phyloP scores from a whole-genome alignment of 2,329 filamentous ascomycete genomes.

The Hypoxylon sp. region DNA sequence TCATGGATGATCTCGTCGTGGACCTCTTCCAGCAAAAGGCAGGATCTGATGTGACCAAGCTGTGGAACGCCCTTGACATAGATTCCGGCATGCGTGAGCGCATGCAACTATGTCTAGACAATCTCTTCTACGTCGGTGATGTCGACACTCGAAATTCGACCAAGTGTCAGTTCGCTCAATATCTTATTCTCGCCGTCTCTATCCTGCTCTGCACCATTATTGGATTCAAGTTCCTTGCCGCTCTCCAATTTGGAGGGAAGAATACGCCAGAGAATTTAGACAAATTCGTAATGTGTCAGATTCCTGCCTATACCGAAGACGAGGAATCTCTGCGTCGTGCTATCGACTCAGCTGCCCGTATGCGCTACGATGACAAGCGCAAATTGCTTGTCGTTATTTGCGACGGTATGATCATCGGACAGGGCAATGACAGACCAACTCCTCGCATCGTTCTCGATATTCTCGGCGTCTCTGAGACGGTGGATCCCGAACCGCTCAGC shows the following conservation, averaged over 20 bases:
- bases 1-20: constrained; percentile 83
- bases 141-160: constrained; percentile 90
- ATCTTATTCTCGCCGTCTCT: constrained; percentile 88
- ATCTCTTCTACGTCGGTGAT: constrained; percentile 93
- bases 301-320: constrained; percentile 97
- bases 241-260: constrained; percentile 91
- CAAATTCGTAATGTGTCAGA: constrained; percentile 98
- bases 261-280: constrained; percentile 95
- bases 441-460: constrained; percentile 97
- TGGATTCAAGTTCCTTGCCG: constrained; percentile 95
- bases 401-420: constrained; percentile 99
- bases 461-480: constrained; percentile 90
- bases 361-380: constrained; percentile 98
- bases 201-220: constrained; percentile 84
- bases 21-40: constrained; percentile 80
- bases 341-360: constrained; percentile 93
- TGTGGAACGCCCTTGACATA: constrained; percentile 80
- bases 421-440: constrained; percentile 96
- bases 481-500: constrained; percentile 94
- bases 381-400: constrained; percentile 94
- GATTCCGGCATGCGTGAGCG: constrained; percentile 66
- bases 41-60: constrained; percentile 84
- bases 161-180: constrained; percentile 87
- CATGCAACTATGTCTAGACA: constrained; percentile 89
- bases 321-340: constrained; percentile 97